Evolutionary conservation across 2,329 filamentous ascomycete genomes (phyloP).

Genomic region (Sarocladium strictum): DNA sequence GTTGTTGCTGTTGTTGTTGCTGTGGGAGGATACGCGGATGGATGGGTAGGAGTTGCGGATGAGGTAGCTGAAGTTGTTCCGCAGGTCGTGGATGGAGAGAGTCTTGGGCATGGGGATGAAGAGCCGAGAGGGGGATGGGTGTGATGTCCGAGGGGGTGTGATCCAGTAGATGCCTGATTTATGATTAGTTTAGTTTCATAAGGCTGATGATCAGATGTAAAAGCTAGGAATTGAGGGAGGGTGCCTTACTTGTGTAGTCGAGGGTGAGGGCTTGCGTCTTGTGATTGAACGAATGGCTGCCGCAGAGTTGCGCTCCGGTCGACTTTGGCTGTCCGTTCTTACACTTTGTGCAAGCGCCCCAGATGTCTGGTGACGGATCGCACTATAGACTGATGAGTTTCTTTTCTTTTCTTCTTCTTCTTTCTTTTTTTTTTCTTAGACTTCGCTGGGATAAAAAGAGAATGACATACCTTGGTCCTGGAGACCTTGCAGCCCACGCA

Average conservation of each 20-base stretch:
- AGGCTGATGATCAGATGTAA: background rate
- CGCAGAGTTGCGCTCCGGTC: background rate
- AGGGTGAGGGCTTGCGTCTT: background rate
- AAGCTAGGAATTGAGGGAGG: background rate
- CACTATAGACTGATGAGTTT: background rate
- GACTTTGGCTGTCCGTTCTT: background rate
- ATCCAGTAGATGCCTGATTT: background rate
- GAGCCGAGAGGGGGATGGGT: background rate
- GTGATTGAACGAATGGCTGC: background rate
- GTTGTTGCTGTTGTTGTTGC: too few species aligned
- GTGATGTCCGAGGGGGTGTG: background rate
- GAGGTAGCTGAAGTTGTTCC: background rate
- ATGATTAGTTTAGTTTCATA: background rate
- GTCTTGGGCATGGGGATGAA: background rate
- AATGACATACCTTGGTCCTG: background rate
- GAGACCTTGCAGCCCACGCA: background rate
- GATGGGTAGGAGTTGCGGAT: background rate
- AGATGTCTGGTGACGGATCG: background rate
- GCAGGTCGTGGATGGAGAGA: background rate
- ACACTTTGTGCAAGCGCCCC: background rate
- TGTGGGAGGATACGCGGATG: constrained; percentile 1
- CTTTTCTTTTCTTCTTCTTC: background rate
- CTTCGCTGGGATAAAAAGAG: background rate
- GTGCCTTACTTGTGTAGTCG: background rate
- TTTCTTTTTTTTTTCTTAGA: background rate